Evolutionary conservation across 2,329 filamentous ascomycete genomes (phyloP), one percentile per base, ranked within the genome.

Genomic region (Metarhizium humberi): DNA sequence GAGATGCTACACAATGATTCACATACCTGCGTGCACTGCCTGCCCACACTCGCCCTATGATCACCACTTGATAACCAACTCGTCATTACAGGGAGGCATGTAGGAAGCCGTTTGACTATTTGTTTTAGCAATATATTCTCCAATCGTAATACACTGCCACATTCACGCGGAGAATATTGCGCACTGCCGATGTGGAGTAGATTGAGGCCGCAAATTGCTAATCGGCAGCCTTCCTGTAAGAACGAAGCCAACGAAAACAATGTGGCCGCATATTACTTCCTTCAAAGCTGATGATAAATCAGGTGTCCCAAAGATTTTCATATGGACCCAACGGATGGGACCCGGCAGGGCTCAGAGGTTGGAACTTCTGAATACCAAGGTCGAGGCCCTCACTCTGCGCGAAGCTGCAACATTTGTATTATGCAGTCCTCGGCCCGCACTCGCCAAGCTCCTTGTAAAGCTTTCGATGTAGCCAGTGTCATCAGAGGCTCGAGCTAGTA

Each of bases 271-370:
- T 10, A 40, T 40, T 14, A 11, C 5, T 40, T 40, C 38, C 11
- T 11, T 40, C 38, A 14, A 40, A 40, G 11, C 16, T 20, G 42
- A 20, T 16, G 4, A 20, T 20, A 20, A 45, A 45, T 13, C 10
- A 34, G 42, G 11, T 20, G 6, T 6, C 13, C 51, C 43, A 29
- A 46, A 18, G 11, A 25, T 40, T 32, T 32, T 14, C 49, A 20
- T 42, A 40, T 34, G 7, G 40, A 48, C 8, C 36, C 52, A 43
- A 48, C 13, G 30, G 52, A 51, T 51, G 34, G 42, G 48, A 40
- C 42, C 48, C 32, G 55, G 25, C 51, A 51, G 52, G 55, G 55
- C 29, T 47, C 51, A 48, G 36, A 50, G 51, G 16, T 30, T 18
- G 36, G 32, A 34, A 34, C 6, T 34, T 45, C 7, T 45, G 42